phyloP scores from a whole-genome alignment of 768 basidiomycete species.

The Kwoniella newhampshirensis region DNA sequence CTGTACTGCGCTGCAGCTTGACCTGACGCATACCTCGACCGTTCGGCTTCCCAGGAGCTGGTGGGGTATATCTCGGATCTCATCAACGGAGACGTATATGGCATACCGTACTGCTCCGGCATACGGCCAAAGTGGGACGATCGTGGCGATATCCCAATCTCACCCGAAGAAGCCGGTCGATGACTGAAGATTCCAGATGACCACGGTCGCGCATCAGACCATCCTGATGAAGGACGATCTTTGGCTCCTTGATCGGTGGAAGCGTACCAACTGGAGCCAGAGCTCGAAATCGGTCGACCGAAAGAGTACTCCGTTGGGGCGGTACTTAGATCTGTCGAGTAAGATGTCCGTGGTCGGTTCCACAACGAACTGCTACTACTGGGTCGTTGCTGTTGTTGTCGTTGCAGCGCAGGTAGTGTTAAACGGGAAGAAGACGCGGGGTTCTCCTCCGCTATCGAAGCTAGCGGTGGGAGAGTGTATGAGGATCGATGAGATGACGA shows the following conservation, averaged over 20 bases:
- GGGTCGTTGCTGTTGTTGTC: slow-evolving; percentile 9
- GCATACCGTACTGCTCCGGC: neutral
- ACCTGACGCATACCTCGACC: slow-evolving; percentile 3
- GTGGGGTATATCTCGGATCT: neutral
- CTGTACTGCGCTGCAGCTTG: slow-evolving; percentile 60
- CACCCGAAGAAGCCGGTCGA: slow-evolving; percentile 11
- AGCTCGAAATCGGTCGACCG: slow-evolving; percentile 22
- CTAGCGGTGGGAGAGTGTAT: slow-evolving; percentile 12
- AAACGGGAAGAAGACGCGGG: slow-evolving; percentile 6
- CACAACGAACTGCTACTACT: slow-evolving; percentile 6
- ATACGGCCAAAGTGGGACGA: slow-evolving; percentile 1
- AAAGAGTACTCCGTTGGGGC: slow-evolving; percentile 34
- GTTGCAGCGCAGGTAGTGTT: slow-evolving; percentile 18
- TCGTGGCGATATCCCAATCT: neutral
- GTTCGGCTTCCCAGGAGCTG: neutral
- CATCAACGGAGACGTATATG: too few relatives aligned
- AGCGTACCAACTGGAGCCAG: slow-evolving; percentile 45
- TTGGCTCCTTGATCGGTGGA: slow-evolving; percentile 4
- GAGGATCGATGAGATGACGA: neutral
- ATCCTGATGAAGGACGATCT: slow-evolving; percentile 8
- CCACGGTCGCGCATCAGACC: slow-evolving; percentile 16
- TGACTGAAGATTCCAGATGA: slow-evolving; percentile 5
- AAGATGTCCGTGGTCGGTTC: slow-evolving; percentile 8
- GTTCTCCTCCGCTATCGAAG: slow-evolving; percentile 16
- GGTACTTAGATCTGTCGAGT: slow-evolving; percentile 30